Evolutionary conservation across 2,329 filamentous ascomycete genomes (phyloP).

Genomic region (Knufia petricola): DNA sequence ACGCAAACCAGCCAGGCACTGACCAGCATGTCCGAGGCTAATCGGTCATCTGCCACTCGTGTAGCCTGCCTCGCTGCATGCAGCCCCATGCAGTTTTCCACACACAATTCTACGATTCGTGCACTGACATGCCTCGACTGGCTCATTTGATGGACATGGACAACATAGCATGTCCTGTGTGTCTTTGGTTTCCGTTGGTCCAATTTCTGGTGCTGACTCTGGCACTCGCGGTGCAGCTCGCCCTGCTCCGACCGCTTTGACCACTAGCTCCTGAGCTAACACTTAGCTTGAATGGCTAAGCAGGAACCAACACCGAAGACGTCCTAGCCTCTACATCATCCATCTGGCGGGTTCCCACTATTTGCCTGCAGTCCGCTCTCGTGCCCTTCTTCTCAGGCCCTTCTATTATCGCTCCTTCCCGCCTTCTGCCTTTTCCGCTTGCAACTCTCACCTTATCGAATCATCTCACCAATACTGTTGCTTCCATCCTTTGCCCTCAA

Average conservation of each 20-base stretch:
- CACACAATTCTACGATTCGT: constrained; percentile 6
- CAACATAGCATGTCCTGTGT: not conserved
- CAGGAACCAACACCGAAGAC: not conserved
- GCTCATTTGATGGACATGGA: not conserved
- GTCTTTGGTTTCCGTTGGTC: not conserved
- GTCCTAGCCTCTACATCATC: not conserved
- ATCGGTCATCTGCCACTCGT: not conserved
- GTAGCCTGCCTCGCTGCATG: not conserved
- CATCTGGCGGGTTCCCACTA: constrained; percentile 3
- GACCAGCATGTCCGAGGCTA: not conserved
- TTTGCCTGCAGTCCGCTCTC: not conserved
- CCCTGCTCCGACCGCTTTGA: constrained; percentile 1
- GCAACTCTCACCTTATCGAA: constrained; percentile 6
- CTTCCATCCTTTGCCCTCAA: not conserved
- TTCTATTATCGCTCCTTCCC: constrained; percentile 10
- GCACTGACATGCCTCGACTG: constrained; percentile 1
- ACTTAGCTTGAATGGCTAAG: not conserved
- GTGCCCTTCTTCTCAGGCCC: not conserved
- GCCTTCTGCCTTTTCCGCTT: constrained; percentile 8
- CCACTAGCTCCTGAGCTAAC: not conserved
- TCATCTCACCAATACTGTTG: not conserved
- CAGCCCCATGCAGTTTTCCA: not conserved
- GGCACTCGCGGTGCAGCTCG: not conserved
- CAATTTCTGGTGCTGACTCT: not conserved
- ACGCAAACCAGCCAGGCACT: constrained; percentile 1